Base-by-base conservation (phyloP, 2,329 filamentous ascomycete species). In the Penicillium fuscoglaucum region DNA sequence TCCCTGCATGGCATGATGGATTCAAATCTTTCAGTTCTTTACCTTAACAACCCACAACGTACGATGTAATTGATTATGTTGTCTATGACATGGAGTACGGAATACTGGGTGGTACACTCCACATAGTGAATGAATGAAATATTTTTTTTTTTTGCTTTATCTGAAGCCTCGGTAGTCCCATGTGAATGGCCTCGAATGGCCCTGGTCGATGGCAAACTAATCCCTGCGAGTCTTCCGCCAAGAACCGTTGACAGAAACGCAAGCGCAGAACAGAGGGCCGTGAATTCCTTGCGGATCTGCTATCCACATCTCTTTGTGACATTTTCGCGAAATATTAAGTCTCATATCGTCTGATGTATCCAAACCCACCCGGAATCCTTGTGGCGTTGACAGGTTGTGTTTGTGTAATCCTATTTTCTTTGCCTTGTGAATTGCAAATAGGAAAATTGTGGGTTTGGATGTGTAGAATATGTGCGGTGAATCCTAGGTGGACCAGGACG, bases 271-370 rank as follows among this genome's bases (percentile, higher is more conserved):
- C 13, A 44, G 43, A 53, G 37, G 44, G 21, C 52, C 46, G 52
- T 52, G 53, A 44, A 59, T 52, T 39, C 57, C 57, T 52, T 43
- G 47, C 40, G 53, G 57, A 57, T 52, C 57, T 39, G 35, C 43
- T 19, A 40, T 55, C 56, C 57, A 59, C 57, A 52, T 57, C n/a
- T 59, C 47, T 57, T 57, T 57, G 57, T 58, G 39, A 51, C 46
- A 48, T 39, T 53, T 53, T 29, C 15, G 8, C 46, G 21, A 56
- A 39, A 39, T 47, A 13, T 28, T 26, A 37, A 47, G 24, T 52
- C 44, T 53, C 58, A 54, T 48, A 53, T 52, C 12, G 39, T 51
- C 57, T 50, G 63, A 62, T 55, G 41, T 60, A 54, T 64, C 61
- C 43, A 64, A 58, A 53, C 45, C 46, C 58, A 53, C 48, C 31